phyloP scores from a whole-genome alignment of 495 filamentous ascomycete species.

The Sordaria brevicollis region DNA sequence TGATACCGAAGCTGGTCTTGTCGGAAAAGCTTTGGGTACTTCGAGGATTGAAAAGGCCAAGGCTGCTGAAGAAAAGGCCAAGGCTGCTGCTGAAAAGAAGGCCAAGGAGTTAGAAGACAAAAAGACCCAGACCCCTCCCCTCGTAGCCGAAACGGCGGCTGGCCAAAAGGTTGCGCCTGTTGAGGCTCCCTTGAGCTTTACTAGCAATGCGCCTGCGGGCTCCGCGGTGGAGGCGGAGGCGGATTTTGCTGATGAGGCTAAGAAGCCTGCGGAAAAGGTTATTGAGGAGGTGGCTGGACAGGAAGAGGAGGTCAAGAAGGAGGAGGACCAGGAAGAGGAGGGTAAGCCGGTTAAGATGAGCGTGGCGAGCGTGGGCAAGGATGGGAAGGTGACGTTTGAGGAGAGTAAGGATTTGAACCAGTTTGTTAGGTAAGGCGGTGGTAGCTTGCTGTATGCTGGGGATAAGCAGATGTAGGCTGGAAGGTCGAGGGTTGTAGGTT shows the following conservation, averaged over 20 bases:
- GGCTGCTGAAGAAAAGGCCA: neutral
- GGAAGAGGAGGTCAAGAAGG: slow-evolving; percentile 24
- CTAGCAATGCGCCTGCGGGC: neutral
- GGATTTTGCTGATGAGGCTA: neutral
- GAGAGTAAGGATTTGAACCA: slow-evolving; percentile 45
- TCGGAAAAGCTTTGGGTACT: slow-evolving; percentile 2
- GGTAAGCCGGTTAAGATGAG: slow-evolving; percentile 29
- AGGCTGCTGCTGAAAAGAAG: no score
- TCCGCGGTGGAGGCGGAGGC: no score
- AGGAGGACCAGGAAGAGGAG: slow-evolving; percentile 10
- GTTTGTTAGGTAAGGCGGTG: slow-evolving; percentile 29
- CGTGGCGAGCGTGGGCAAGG: slow-evolving; percentile 49
- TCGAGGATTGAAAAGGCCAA: neutral
- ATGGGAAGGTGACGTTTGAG: slow-evolving; percentile 62
- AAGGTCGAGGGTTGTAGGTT: neutral
- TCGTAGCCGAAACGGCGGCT: no score
- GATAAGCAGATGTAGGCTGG: no score
- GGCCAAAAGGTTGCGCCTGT: neutral
- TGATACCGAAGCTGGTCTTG: slow-evolving; percentile 50
- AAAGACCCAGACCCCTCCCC: no score
- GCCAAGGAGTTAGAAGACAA: no score
- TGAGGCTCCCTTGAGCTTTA: neutral
- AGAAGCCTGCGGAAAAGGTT: neutral
- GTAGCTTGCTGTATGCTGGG: no score
- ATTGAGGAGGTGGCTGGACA: slow-evolving; percentile 23